Conservation (phyloP, 345 rosid species). For the Pugionium dolabratum region DNA sequence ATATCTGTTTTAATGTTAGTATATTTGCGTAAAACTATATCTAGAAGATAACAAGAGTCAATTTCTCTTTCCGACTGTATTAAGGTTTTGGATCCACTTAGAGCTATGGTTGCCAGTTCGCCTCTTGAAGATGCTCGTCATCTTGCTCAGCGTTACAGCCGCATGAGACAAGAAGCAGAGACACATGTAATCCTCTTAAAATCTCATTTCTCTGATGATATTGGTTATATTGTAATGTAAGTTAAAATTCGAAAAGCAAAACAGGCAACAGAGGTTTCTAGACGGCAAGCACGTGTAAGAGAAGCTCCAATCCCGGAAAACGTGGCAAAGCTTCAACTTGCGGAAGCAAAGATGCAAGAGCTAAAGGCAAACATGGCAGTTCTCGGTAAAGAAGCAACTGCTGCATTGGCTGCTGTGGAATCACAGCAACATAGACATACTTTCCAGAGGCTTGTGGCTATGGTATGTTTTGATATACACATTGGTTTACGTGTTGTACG, state of each 20-base stretch:
- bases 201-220: conserved; percentile 5
- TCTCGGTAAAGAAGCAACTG: conserved; percentile 94
- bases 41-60: neutral
- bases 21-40: neutral
- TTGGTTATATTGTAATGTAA: conserved; percentile 36
- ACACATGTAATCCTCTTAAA: conserved; percentile 53
- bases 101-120: conserved; percentile 76
- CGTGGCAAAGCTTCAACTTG: conserved; percentile 83
- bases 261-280: conserved; percentile 80
- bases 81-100: conserved; percentile 78
- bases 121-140: conserved; percentile 95
- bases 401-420: conserved; percentile 96
- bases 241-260: conserved; percentile 41
- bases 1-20: conserved; percentile 3
- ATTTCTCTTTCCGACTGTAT: neutral
- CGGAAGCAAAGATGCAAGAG: conserved; percentile 85
- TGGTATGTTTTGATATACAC: conserved; percentile 49
- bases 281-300: conserved; percentile 74
- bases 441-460: conserved; percentile 88
- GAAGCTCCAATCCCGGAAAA: conserved; percentile 91
- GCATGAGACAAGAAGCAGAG: conserved; percentile 99
- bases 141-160: conserved; percentile 97
- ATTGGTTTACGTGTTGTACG: conserved; percentile 6
- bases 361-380: conserved; percentile 89
- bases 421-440: conserved; percentile 90